Conservation (phyloP, 2,329 filamentous ascomycete genomes). For the Keithomyces neogunnii region DNA sequence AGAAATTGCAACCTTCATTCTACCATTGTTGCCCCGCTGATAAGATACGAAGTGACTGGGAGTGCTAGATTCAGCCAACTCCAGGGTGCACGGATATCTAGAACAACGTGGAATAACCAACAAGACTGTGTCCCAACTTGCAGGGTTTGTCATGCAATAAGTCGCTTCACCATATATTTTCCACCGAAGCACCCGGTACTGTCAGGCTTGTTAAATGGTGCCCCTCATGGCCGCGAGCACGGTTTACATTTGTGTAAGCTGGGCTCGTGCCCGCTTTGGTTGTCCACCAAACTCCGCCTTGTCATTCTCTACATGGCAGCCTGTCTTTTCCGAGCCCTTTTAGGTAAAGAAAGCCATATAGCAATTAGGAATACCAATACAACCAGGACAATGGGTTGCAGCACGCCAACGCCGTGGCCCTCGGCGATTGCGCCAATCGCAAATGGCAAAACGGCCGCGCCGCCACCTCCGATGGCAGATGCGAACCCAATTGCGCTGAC, state of each 20-base stretch:
- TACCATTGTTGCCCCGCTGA: not conserved
- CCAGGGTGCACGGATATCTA: no score
- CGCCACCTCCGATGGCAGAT: constrained; percentile 66
- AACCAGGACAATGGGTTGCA: constrained; percentile 47
- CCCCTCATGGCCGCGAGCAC: no score
- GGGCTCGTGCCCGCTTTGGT: no score
- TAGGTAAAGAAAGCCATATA: constrained; percentile 37
- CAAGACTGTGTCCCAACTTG: no score
- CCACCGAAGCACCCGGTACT: no score
- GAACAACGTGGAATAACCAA: no score
- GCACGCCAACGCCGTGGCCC: constrained; percentile 43
- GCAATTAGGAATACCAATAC: constrained; percentile 35
- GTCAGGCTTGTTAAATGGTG: no score
- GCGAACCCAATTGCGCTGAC: constrained; percentile 76
- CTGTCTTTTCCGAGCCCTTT: constrained; percentile 13
- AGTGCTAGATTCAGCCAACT: no score
- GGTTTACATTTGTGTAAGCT: not conserved
- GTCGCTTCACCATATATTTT: no score
- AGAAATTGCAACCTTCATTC: not conserved
- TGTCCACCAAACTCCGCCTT: not conserved
- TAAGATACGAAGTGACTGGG: not conserved
- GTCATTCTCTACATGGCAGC: not conserved
- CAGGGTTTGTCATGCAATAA: no score
- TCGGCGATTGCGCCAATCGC: constrained; percentile 60
- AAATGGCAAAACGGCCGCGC: constrained; percentile 60